These are phyloP conservation scores for Huntiella savannae DNA, from an alignment of 2,329 filamentous ascomycete species.

Conservation along the genomic window DNA sequence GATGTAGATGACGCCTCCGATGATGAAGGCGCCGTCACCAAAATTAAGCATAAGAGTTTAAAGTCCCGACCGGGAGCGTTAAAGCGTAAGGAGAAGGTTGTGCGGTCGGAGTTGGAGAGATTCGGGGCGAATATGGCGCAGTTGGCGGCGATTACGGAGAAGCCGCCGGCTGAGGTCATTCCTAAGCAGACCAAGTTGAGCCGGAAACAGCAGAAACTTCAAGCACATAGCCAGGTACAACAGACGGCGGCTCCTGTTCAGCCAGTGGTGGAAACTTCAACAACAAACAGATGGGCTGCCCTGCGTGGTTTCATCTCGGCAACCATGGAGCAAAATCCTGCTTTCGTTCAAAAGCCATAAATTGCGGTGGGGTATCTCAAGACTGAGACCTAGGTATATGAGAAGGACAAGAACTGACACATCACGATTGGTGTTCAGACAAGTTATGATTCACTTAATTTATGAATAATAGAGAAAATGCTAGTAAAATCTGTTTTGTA, in stretches of 20 bases:
- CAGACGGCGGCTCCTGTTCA: slow-evolving; percentile 6
- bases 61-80: slow-evolving; percentile 58
- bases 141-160: slow-evolving; percentile 27
- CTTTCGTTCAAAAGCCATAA: slow-evolving; percentile 30
- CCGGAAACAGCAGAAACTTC: slow-evolving; percentile 3
- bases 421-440: no score
- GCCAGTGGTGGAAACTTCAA: slow-evolving; percentile 18
- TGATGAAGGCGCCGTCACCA: slow-evolving; percentile 28
- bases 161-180: not conserved
- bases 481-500: no score
- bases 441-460: no score
- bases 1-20: slow-evolving; percentile 24
- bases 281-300: slow-evolving; percentile 55
- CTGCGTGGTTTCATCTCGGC: slow-evolving; percentile 66
- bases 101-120: slow-evolving; percentile 61
- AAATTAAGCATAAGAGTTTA: slow-evolving; percentile 55
- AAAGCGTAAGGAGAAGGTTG: slow-evolving; percentile 65
- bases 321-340: slow-evolving; percentile 77
- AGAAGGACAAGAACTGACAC: no score
- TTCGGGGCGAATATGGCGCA: slow-evolving; percentile 71
- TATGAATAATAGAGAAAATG: no score
- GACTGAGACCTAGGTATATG: no score
- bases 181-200: slow-evolving; percentile 4
- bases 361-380: no score
- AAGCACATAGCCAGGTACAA: slow-evolving; percentile 2